Percentiles rank a stretch among this genome's conserved stretches.
Evolutionary conservation across 352 stramenopile genomes (phyloP).

Genomic region (Pythium aquatile): DNA sequence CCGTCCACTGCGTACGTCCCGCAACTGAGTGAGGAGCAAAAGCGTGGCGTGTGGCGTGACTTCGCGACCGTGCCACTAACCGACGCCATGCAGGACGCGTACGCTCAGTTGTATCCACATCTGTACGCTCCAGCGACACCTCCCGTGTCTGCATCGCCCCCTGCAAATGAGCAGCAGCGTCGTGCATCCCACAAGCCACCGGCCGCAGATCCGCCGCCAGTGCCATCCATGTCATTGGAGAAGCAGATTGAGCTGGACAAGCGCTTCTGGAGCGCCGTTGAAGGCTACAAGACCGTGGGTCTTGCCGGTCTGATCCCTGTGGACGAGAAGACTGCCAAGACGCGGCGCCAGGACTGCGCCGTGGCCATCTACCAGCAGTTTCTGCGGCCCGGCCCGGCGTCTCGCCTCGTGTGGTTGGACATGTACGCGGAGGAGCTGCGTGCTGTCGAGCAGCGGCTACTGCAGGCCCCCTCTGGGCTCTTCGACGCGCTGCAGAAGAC

Average conservation of each 20-base stretch:
- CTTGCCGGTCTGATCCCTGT: constrained; percentile 28
- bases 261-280: constrained; percentile 68
- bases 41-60: constrained; percentile 42
- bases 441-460: constrained; percentile 31
- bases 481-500: constrained; percentile 59
- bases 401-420: constrained; percentile 40
- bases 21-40: constrained; percentile 35
- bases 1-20: background rate
- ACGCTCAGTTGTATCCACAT: constrained; percentile 53
- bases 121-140: constrained; percentile 33
- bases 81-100: constrained; percentile 50
- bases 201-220: background rate
- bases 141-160: background rate
- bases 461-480: constrained; percentile 31
- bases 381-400: constrained; percentile 14
- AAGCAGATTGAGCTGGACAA: constrained; percentile 32
- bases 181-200: background rate
- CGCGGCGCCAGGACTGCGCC: constrained; percentile 41
- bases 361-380: constrained; percentile 52
- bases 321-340: constrained; percentile 33
- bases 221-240: background rate
- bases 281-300: constrained; percentile 54
- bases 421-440: constrained; percentile 51
- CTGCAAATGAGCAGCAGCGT: background rate
- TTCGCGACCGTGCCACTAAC: constrained; percentile 40